Conservation (phyloP, 2,329 filamentous ascomycete species). For the Exophiala xenobiotica region DNA sequence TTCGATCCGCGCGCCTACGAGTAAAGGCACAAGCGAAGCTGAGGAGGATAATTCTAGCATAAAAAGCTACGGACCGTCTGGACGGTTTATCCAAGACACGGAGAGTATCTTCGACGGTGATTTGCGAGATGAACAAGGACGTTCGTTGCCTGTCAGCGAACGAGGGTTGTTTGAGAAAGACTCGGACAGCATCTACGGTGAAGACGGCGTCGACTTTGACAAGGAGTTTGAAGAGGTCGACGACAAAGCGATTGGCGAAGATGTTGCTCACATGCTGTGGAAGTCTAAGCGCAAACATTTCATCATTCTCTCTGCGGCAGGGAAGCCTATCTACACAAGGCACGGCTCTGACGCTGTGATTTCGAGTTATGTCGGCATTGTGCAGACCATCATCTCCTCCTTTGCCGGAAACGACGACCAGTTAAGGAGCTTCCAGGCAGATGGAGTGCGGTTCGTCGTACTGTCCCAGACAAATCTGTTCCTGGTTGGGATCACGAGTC, state of each 20-base stretch:
- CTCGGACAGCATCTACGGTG: constrained; percentile 35
- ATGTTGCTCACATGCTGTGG: constrained; percentile 72
- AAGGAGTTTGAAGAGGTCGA: constrained; percentile 68
- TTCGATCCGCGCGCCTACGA: constrained; percentile 40
- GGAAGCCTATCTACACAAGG: constrained; percentile 94
- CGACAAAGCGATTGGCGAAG: constrained; percentile 56
- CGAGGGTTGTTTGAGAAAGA: constrained; percentile 32
- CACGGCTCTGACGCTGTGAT: constrained; percentile 88
- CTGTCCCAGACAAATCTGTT: constrained; percentile 83
- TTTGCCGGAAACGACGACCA: constrained; percentile 79
- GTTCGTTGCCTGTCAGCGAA: constrained; percentile 40
- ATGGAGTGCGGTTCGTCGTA: constrained; percentile 80
- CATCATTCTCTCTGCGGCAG: constrained; percentile 90
- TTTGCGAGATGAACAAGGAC: constrained; percentile 37
- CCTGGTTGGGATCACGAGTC: constrained; percentile 85
- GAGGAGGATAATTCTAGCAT: constrained; percentile 52
- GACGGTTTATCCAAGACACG: constrained; percentile 66
- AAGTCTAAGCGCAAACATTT: constrained; percentile 95
- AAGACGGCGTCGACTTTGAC: constrained; percentile 65
- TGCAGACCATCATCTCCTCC: constrained; percentile 97
- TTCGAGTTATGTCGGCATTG: constrained; percentile 89
- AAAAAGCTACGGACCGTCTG: constrained; percentile 52
- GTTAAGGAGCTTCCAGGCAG: constrained; percentile 82
- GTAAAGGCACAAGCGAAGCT: constrained; percentile 49
- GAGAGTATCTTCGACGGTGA: constrained; percentile 79